Evolutionary conservation across 2,329 filamentous ascomycete genomes (phyloP).

Genomic region (Alternaria burnsii): DNA sequence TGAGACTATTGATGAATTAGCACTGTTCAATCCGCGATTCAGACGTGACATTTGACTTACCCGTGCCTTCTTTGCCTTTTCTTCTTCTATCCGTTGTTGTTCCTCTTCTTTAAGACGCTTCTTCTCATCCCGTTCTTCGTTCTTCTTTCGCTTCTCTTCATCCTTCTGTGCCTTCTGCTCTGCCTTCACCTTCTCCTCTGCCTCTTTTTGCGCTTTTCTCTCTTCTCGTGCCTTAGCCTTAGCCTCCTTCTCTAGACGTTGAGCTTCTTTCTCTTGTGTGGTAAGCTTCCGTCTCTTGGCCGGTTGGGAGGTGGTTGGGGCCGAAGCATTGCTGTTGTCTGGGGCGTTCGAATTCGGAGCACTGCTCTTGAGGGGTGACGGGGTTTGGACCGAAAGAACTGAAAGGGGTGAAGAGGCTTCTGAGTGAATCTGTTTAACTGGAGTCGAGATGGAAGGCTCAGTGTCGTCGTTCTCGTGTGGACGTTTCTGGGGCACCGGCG

Average conservation of each 20-base stretch:
- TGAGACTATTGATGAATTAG: constrained; percentile 48
- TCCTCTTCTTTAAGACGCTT: constrained; percentile 56
- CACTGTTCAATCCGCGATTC: background rate
- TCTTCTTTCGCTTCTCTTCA: constrained; percentile 48
- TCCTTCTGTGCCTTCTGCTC: constrained; percentile 49
- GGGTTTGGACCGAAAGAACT: constrained; percentile 43
- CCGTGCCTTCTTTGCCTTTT: constrained; percentile 50
- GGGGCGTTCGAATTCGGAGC: constrained; percentile 21
- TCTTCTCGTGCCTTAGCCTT: constrained; percentile 49
- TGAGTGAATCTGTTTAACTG: constrained; percentile 36
- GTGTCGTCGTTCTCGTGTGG: constrained; percentile 43
- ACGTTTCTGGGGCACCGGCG: constrained; percentile 42
- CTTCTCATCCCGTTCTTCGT: constrained; percentile 51
- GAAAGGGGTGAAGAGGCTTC: constrained; percentile 43
- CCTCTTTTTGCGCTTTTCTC: constrained; percentile 46
- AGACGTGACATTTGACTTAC: constrained; percentile 41
- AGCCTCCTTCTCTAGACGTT: constrained; percentile 50
- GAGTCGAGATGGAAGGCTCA: constrained; percentile 37
- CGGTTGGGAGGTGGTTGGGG: constrained; percentile 34
- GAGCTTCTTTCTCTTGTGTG: constrained; percentile 53
- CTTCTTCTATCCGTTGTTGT: constrained; percentile 55
- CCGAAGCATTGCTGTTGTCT: constrained; percentile 20
- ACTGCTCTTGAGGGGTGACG: constrained; percentile 37
- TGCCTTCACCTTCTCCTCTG: constrained; percentile 47
- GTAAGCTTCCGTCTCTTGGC: constrained; percentile 56